Evolutionary conservation across 1,284 basidiomycete species (phyloP), one percentile per base, ranked within the genome.

Genomic region (Hypsizygus ulmarius): DNA sequence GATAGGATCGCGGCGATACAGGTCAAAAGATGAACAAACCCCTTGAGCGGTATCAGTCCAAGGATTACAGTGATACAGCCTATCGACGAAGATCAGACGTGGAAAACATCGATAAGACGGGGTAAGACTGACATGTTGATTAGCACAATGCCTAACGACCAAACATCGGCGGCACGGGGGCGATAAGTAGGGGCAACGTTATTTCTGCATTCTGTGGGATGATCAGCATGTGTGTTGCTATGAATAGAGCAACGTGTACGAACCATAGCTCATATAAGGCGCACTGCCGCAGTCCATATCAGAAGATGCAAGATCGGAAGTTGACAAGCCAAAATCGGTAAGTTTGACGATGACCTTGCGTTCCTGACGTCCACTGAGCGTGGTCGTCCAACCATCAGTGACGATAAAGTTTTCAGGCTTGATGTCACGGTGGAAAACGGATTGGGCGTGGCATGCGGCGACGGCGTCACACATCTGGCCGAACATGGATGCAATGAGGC

Each of bases 241-340:
- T 45, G 38, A 51, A 40, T 37, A 40, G 41, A 43, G 39, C 14
- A 39, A 40, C 27, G 48, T 49, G 39, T 40, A 68, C 87, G 53
- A 58, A 92, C 90, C 91, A 67, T 88, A 98, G 60, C 93, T 95
- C 96, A 99, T 98, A 72, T 99, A 99, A 0, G 96, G 96, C 53
- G 95, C 94, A 68, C 92, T 96, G 49, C 96, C 96, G 70, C 97
- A 99, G 66, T 98, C 95, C 79, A 99, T 95, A 69, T 99, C 96
- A 52, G 90, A 86, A 54, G 90, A 94, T 51, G 90, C 84, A 52
- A 81, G 69, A 60, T 97, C 93, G 9, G 82, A 88, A 0, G 95
- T 98, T 6, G 93, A 94, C 30, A 99, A 72, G 32, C 96, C 96
- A 75, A 98, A 99, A 70, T 99, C 96, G 19, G 93, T 89, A 53